These are phyloP conservation scores for Vigna unguiculata DNA, from an alignment of 306 rosid species.

Conservation along the genomic window DNA sequence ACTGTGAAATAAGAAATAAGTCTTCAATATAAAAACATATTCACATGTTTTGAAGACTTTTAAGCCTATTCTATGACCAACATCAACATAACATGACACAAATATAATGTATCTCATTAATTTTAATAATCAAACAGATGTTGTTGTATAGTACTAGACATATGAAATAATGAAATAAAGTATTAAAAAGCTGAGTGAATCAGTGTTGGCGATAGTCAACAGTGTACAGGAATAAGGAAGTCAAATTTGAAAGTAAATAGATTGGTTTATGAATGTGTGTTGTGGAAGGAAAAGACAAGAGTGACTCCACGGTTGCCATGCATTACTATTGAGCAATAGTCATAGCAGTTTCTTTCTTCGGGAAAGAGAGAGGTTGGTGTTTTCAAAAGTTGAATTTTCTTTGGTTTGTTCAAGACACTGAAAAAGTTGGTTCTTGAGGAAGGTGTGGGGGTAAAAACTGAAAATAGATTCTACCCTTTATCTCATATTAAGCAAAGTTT, in stretches of 20 bases:
- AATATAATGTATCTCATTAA: no score
- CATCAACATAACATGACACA: not conserved
- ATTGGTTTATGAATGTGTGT: not conserved
- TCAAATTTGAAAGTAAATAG: not conserved
- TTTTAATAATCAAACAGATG: no score
- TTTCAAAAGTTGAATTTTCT: constrained; percentile 21
- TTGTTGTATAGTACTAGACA: no score
- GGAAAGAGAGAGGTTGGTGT: constrained; percentile 26
- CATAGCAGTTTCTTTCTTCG: constrained; percentile 19
- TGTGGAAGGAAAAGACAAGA: not conserved
- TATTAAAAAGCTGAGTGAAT: not conserved
- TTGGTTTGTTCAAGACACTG: constrained; percentile 28
- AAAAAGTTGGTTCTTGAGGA: not conserved
- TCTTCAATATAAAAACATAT: no score
- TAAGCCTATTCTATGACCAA: no score
- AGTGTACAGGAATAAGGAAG: not conserved
- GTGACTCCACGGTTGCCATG: not conserved
- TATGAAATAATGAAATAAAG: no score
- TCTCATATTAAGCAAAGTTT: constrained; percentile 22
- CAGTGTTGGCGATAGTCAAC: not conserved
- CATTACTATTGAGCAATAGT: constrained; percentile 39
- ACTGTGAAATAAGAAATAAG: no score
- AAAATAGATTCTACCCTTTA: constrained; percentile 18
- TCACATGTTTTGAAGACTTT: no score
- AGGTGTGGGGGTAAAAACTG: constrained; percentile 31